Percentiles rank a stretch among this genome's conserved stretches.
Conservation (phyloP, 371 early-diverging fungal genomes). For the Batkoa obscura region DNA sequence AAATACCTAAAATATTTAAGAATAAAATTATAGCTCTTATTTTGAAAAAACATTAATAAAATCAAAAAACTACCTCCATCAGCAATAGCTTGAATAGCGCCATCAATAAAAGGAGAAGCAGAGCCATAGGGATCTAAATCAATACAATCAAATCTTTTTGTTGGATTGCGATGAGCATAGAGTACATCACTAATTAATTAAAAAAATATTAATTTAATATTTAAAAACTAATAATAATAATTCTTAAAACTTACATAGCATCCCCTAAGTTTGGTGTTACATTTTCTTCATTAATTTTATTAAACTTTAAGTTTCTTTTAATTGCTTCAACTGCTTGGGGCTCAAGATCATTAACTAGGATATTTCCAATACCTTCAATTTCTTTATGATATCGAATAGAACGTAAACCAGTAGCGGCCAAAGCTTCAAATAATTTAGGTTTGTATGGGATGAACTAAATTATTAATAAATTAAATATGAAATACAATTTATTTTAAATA, state of each 20-base stretch:
- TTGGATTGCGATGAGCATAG: conserved; percentile 45
- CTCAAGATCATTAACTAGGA: conserved; percentile 91
- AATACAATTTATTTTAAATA: not conserved
- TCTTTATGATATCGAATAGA: conserved; percentile 98
- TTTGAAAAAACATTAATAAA: not conserved
- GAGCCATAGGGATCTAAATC: conserved; percentile 99
- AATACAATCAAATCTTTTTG: conserved; percentile 55
- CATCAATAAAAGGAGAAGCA: conserved; percentile 92
- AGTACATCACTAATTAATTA: conserved; percentile 37
- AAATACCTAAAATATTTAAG: conserved; percentile 28
- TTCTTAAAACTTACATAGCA: conserved; percentile 32
- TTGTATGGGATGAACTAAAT: conserved; percentile 1
- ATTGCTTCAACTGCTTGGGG: conserved; percentile 83
- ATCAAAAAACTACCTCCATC: conserved; percentile 56
- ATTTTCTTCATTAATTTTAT: conserved; percentile 48
- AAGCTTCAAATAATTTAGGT: conserved; percentile 84
- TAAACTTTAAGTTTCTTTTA: conserved; percentile 67
- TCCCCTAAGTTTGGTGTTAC: conserved; percentile 68
- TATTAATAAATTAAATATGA: not conserved
- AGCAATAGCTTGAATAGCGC: conserved; percentile 81
- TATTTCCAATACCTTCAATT: conserved; percentile 53
- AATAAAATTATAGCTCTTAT: not conserved
- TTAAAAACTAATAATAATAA: conserved; percentile 46
- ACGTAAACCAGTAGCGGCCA: conserved; percentile 96
- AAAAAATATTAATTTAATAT: conserved; percentile 6